phyloP scores from a whole-genome alignment of 139 green algal species.

The Picochlorum sp. region DNA sequence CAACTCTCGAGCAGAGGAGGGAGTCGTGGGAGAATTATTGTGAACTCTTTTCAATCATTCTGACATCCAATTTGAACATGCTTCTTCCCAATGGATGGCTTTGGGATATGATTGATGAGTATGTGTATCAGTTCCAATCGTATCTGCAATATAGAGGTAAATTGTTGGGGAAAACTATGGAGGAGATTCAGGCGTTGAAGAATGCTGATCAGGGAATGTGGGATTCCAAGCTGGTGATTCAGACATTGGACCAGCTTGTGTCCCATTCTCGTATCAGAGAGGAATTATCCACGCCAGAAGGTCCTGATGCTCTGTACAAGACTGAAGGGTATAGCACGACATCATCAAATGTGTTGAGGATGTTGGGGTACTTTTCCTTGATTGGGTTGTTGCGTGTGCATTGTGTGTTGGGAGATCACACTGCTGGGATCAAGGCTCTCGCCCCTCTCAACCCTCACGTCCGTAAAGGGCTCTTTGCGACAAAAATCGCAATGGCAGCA shows the following conservation, averaged over 20 bases:
- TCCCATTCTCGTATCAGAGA: constrained; percentile 18
- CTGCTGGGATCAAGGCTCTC: constrained; percentile 50
- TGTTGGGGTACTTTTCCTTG: constrained; percentile 94
- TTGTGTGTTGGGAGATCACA: constrained; percentile 87
- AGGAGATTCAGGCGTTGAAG: constrained; percentile 46
- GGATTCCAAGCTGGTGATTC: constrained; percentile 21
- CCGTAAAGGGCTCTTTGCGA: constrained; percentile 55
- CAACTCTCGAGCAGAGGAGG: constrained; percentile 60
- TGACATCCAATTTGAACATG: constrained; percentile 95
- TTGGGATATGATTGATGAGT: constrained; percentile 99
- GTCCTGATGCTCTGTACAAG: constrained; percentile 39
- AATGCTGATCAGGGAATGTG: constrained; percentile 11
- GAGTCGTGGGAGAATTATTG: constrained; percentile 95
- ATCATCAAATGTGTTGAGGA: constrained; percentile 86
- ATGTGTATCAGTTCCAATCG: constrained; percentile 97
- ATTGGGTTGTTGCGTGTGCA: constrained; percentile 86
- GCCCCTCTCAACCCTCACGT: constrained; percentile 52
- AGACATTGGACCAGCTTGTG: constrained; percentile 24
- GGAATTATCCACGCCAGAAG: constrained; percentile 16
- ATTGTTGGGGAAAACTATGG: constrained; percentile 50
- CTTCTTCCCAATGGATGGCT: constrained; percentile 95
- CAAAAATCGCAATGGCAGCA: constrained; percentile 64
- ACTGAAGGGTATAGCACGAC: constrained; percentile 68
- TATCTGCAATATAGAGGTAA: constrained; percentile 81
- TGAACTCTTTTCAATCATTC: constrained; percentile 80